These are phyloP conservation scores for Arabis hirsuta DNA, from an alignment of 345 rosid species.

Conservation along the genomic window DNA sequence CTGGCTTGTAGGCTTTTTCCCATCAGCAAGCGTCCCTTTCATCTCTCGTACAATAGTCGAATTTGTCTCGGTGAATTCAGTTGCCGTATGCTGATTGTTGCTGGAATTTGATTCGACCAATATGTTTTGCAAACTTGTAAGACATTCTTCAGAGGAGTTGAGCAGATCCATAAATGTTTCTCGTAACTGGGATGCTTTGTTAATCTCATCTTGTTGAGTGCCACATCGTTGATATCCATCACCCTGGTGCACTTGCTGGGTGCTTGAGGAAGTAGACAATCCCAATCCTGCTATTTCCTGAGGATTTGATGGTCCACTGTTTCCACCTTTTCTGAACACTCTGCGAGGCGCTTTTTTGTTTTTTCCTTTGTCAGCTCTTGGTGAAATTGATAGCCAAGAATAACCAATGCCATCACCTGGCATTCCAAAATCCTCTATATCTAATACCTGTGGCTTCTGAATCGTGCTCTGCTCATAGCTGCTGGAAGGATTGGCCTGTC, in stretches of 20 bases:
- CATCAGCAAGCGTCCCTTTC: slow-evolving; percentile 50
- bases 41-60: slow-evolving; percentile 49
- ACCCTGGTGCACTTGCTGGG: slow-evolving; percentile 39
- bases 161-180: slow-evolving; percentile 33
- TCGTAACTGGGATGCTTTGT: slow-evolving; percentile 40
- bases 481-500: slow-evolving; percentile 38
- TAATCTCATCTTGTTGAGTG: slow-evolving; percentile 42
- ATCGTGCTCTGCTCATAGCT: slow-evolving; percentile 40
- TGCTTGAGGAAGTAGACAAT: slow-evolving; percentile 34
- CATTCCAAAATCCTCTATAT: slow-evolving; percentile 48
- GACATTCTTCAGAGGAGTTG: slow-evolving; percentile 41
- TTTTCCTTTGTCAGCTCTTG: slow-evolving; percentile 43
- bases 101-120: slow-evolving; percentile 45
- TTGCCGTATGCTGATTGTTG: slow-evolving; percentile 41
- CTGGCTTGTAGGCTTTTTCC: slow-evolving; percentile 55
- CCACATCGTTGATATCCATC: slow-evolving; percentile 39
- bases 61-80: slow-evolving; percentile 43
- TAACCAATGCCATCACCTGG: slow-evolving; percentile 52
- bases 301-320: slow-evolving; percentile 27
- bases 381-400: slow-evolving; percentile 54
- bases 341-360: slow-evolving; percentile 37
- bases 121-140: slow-evolving; percentile 38
- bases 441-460: slow-evolving; percentile 41
- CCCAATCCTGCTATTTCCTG: slow-evolving; percentile 35
- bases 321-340: slow-evolving; percentile 37